Conservation (phyloP, 1,139 yeast species). For the Pichia sp. region DNA sequence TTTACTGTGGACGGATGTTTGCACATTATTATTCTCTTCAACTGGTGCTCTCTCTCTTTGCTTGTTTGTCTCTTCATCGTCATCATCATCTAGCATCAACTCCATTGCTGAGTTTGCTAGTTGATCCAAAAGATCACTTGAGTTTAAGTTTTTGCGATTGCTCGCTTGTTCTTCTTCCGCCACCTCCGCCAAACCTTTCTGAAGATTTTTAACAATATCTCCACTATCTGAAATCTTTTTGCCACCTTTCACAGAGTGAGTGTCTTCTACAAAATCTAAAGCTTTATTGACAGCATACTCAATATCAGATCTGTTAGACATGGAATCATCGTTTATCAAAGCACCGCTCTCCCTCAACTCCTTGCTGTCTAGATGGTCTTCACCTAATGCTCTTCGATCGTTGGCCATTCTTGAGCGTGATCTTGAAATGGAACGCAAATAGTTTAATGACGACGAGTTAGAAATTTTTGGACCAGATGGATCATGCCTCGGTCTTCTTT, state of each 20-base stretch:
- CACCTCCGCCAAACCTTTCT: slow-evolving; percentile 21
- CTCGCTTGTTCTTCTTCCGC: slow-evolving; percentile 24
- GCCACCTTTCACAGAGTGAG: slow-evolving; percentile 20
- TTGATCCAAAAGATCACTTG: slow-evolving; percentile 19
- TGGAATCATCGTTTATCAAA: slow-evolving; percentile 32
- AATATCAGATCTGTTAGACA: slow-evolving; percentile 31
- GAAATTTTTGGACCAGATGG: slow-evolving; percentile 26
- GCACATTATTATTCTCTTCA: too few relatives aligned
- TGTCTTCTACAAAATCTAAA: slow-evolving; percentile 29
- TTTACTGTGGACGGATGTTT: too few relatives aligned
- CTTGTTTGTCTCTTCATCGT: slow-evolving; percentile 5
- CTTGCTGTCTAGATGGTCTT: slow-evolving; percentile 23
- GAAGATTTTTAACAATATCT: slow-evolving; percentile 15
- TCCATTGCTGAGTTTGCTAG: slow-evolving; percentile 20
- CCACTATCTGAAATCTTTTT: slow-evolving; percentile 31
- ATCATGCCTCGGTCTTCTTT: slow-evolving; percentile 34
- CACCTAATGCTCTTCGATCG: slow-evolving; percentile 29
- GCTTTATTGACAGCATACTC: slow-evolving; percentile 37
- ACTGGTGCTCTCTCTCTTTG: too few relatives aligned
- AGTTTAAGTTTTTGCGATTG: slow-evolving; percentile 16
- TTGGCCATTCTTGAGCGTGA: slow-evolving; percentile 49
- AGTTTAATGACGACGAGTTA: slow-evolving; percentile 35
- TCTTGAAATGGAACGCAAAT: slow-evolving; percentile 58
- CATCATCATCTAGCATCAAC: slow-evolving; percentile 16
- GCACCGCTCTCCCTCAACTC: slow-evolving; percentile 39